Conservation (phyloP, 306 rosid genomes). For the Acacia acuminata region DNA sequence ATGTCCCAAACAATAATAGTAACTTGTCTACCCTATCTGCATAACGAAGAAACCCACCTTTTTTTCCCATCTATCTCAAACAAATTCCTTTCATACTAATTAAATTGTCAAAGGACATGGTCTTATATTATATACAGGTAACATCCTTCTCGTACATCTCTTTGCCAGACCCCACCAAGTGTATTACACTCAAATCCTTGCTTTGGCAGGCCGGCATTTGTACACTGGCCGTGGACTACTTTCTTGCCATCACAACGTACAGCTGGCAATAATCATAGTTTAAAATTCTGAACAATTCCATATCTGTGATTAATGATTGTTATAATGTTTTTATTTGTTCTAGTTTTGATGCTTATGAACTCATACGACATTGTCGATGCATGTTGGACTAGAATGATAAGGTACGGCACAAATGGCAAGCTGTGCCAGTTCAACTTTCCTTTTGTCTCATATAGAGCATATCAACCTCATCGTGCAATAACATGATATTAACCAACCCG, state of each 20-base stretch:
- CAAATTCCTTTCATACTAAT: neutral
- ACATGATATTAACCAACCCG: too few relatives aligned
- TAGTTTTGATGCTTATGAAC: neutral
- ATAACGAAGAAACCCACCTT: conserved; percentile 51
- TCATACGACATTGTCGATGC: neutral
- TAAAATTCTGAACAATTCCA: neutral
- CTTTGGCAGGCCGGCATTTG: conserved; percentile 39
- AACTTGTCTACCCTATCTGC: conserved; percentile 69
- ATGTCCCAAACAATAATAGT: conserved; percentile 58
- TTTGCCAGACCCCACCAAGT: neutral
- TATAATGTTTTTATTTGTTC: conserved; percentile 2
- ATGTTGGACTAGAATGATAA: conserved; percentile 10
- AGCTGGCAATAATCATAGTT: neutral
- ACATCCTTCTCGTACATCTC: neutral
- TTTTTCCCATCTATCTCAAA: conserved; percentile 43
- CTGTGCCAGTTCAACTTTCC: neutral
- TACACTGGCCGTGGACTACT: neutral
- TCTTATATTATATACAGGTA: neutral
- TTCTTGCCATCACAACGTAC: neutral
- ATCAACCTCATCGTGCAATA: too few relatives aligned
- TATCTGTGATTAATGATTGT: neutral
- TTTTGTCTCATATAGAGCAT: neutral
- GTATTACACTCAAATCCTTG: neutral
- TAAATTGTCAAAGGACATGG: neutral
- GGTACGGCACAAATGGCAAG: neutral